phyloP scores from a whole-genome alignment of 495 filamentous ascomycete species.

The Echria macrotheca region DNA sequence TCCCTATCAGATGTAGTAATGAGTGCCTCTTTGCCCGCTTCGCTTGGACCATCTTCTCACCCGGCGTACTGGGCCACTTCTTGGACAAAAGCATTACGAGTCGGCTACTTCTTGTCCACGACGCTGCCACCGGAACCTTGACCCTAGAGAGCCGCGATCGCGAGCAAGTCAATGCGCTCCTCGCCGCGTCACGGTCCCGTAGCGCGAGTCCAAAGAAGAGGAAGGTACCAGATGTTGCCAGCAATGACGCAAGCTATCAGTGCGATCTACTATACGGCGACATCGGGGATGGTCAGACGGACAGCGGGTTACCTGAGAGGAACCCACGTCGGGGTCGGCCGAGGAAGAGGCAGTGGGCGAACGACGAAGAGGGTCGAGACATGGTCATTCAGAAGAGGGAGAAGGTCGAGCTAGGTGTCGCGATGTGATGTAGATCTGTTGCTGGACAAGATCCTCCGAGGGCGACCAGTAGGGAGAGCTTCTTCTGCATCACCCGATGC shows the following conservation, averaged over 20 bases:
- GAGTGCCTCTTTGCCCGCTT: constrained; percentile 13
- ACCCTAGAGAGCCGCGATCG: constrained; percentile 2
- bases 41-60: constrained; percentile 12
- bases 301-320: constrained; percentile 1
- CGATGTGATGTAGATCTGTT: neutral
- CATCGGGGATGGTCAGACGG: constrained; percentile 4
- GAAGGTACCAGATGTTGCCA: neutral
- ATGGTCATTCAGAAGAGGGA: neutral
- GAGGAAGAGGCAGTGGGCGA: constrained; percentile 8
- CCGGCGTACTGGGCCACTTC: constrained; percentile 2
- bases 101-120: constrained; percentile 4
- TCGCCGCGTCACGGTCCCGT: neutral
- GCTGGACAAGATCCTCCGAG: neutral
- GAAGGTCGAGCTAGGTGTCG: constrained; percentile 4
- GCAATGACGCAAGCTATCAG: neutral
- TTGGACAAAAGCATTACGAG: constrained; percentile 6
- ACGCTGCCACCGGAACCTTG: neutral
- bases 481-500: neutral
- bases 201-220: neutral
- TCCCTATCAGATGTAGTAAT: constrained; percentile 2
- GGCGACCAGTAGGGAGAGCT: neutral
- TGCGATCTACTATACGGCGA: neutral
- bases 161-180: neutral
- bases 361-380: constrained; percentile 1
- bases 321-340: constrained; percentile 1